phyloP scores from a whole-genome alignment of 495 filamentous ascomycete species.

The Daldinia grandis region DNA sequence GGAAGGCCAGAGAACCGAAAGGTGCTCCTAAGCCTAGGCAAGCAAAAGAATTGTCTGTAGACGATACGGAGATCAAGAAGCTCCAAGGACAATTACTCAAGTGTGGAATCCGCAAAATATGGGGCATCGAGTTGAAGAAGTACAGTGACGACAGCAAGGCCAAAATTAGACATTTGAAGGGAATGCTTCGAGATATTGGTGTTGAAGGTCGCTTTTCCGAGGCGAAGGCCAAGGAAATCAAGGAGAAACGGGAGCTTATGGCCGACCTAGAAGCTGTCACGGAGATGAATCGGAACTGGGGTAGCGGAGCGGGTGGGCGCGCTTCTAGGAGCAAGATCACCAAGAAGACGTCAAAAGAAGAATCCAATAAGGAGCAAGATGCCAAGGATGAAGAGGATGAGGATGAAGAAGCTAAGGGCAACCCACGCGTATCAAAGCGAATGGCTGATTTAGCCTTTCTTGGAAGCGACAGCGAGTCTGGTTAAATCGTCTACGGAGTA shows the following conservation, averaged over 20 bases:
- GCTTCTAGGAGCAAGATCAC: conserved; percentile 46
- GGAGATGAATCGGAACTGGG: conserved; percentile 81
- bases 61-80: conserved; percentile 86
- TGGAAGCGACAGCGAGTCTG: conserved; percentile 58
- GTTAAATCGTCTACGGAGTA: conserved; percentile 36
- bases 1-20: conserved; percentile 38
- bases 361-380: conserved; percentile 53
- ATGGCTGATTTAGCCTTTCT: conserved; percentile 57
- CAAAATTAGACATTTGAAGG: conserved; percentile 83
- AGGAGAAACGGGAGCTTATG: conserved; percentile 80
- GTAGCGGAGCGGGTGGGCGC: conserved; percentile 51
- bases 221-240: conserved; percentile 84
- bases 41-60: conserved; percentile 63
- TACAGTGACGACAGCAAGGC: conserved; percentile 71
- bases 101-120: conserved; percentile 94
- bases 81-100: conserved; percentile 88
- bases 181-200: conserved; percentile 78
- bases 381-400: conserved; percentile 48
- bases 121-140: conserved; percentile 83
- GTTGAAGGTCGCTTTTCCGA: conserved; percentile 88
- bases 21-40: conserved; percentile 30
- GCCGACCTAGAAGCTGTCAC: conserved; percentile 84
- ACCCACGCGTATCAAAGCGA: conserved; percentile 43
- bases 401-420: conserved; percentile 42
- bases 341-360: conserved; percentile 42